Conservation (phyloP, 108 stramenopile genomes). For the Pelagomonas calceolata region DNA sequence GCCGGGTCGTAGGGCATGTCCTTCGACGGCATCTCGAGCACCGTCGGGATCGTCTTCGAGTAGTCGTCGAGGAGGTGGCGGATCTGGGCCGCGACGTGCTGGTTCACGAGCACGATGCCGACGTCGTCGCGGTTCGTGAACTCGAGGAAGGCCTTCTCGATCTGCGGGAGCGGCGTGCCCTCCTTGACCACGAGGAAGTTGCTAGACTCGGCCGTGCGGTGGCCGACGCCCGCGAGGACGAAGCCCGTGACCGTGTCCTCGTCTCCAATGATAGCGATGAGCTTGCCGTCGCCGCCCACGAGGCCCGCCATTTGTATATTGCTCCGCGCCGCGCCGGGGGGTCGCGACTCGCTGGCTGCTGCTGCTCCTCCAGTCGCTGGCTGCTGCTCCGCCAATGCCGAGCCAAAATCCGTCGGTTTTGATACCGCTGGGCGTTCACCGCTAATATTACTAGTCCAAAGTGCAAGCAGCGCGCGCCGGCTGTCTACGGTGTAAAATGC, state of each 20-base stretch:
- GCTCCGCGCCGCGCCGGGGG: too few species aligned
- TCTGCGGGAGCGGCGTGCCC: slow-evolving; percentile 56
- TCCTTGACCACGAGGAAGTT: slow-evolving; percentile 93
- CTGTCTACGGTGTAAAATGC: too few species aligned
- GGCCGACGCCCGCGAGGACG: slow-evolving; percentile 89
- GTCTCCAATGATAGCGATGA: neutral
- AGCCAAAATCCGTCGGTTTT: too few species aligned
- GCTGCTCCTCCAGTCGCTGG: too few species aligned
- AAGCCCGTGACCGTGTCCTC: slow-evolving; percentile 97
- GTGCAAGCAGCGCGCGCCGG: too few species aligned
- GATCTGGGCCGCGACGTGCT: slow-evolving; percentile 88
- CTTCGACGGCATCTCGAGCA: slow-evolving; percentile 94
- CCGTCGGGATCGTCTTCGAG: slow-evolving; percentile 86
- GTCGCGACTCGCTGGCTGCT: too few species aligned
- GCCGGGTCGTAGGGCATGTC: slow-evolving; percentile 71
- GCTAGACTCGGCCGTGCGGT: slow-evolving; percentile 77
- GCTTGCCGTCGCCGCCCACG: neutral
- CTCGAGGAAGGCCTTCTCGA: slow-evolving; percentile 65
- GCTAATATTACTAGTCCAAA: too few species aligned
- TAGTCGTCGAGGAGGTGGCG: slow-evolving; percentile 92
- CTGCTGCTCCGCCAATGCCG: too few species aligned
- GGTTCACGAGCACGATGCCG: slow-evolving; percentile 94
- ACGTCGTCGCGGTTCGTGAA: slow-evolving; percentile 77
- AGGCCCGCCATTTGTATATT: too few species aligned
- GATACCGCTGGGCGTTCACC: too few species aligned